Conservation (phyloP, 202 grass and related monocot species). For the Musa balbisiana region DNA sequence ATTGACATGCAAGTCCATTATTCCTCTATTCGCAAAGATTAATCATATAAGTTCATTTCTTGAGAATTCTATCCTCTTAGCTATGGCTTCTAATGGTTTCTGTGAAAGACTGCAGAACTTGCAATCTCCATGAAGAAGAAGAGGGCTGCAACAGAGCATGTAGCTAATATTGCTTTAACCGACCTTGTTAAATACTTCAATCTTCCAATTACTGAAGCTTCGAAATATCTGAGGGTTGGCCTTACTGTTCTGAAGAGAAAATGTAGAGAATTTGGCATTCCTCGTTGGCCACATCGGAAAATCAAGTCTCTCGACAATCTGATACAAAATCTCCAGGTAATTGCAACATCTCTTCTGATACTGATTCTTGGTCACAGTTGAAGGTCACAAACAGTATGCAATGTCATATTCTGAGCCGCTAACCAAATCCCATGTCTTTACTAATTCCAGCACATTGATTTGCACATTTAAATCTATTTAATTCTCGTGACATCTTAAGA, state of each 20-base stretch:
- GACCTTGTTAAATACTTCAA: constrained; percentile 52
- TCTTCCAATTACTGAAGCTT: constrained; percentile 57
- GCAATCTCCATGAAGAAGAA: constrained; percentile 19
- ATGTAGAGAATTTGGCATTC: constrained; percentile 61
- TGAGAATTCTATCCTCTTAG: background rate
- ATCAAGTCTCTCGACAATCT: constrained; percentile 64
- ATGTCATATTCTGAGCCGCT: too few relatives aligned
- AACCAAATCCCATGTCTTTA: too few relatives aligned
- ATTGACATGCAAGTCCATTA: too few relatives aligned
- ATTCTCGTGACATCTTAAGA: too few relatives aligned
- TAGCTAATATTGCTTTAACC: constrained; percentile 46
- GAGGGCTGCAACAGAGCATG: constrained; percentile 33
- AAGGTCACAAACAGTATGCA: too few relatives aligned
- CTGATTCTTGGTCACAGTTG: too few relatives aligned
- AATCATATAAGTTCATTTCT: too few relatives aligned
- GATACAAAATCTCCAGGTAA: constrained; percentile 50
- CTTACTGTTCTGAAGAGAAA: constrained; percentile 62
- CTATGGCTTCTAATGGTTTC: constrained; percentile 4
- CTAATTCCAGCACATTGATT: too few relatives aligned
- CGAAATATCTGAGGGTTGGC: constrained; percentile 46
- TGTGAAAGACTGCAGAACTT: constrained; percentile 24
- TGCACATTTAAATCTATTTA: too few relatives aligned
- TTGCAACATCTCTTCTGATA: background rate
- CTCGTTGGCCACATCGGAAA: constrained; percentile 66
- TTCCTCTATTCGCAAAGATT: too few relatives aligned